These are phyloP conservation scores for Melastoma malabathricum DNA, from an alignment of 345 rosid genomes.

Conservation along the genomic window DNA sequence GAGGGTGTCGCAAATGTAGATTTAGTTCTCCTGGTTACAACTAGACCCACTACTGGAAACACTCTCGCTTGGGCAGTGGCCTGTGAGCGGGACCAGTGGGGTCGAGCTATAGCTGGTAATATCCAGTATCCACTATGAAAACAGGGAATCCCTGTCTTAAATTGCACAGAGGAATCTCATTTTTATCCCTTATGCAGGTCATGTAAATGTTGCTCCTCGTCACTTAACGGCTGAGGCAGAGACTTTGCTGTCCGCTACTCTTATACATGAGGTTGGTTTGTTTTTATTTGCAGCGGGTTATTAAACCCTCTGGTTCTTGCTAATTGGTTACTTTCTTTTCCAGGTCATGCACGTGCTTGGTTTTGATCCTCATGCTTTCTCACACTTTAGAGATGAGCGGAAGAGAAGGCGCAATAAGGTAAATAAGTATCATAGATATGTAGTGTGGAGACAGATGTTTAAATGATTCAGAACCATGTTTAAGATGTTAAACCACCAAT, in stretches of 20 bases:
- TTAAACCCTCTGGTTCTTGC: background rate
- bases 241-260: constrained; percentile 92
- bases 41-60: constrained; percentile 98
- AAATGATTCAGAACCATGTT: background rate
- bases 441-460: background rate
- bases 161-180: constrained; percentile 2
- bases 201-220: constrained; percentile 98
- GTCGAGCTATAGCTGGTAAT: constrained; percentile 97
- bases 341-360: constrained; percentile 99
- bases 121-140: background rate
- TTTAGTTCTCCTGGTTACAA: constrained; percentile 89
- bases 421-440: constrained; percentile 14
- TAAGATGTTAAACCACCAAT: background rate
- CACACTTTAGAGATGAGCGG: constrained; percentile 96
- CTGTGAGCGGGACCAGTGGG: constrained; percentile 99
- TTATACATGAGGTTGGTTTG: constrained; percentile 72
- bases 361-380: constrained; percentile 97
- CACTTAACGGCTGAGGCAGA: constrained; percentile 97
- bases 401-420: constrained; percentile 94
- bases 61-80: constrained; percentile 99
- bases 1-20: constrained; percentile 90
- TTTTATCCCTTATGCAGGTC: constrained; percentile 38
- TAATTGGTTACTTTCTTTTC: constrained; percentile 1
- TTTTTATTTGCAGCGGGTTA: background rate
- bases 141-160: background rate